Base-by-base conservation (phyloP, 208 protist species). In the Endotrypanum monterogeii region DNA sequence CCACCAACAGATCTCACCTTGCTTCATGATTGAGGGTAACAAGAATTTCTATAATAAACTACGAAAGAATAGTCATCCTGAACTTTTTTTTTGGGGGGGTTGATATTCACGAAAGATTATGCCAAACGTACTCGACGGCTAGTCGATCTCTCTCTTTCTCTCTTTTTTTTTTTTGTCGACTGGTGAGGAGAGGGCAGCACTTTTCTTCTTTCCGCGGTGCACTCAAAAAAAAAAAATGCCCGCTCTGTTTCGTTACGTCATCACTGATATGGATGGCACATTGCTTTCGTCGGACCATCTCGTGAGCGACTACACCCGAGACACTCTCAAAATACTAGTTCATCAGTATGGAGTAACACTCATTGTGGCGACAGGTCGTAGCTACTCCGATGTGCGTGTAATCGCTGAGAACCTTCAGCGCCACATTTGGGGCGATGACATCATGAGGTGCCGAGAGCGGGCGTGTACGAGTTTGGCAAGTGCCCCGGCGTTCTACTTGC, bases 241-340 rank as follows among this genome's bases (percentile, higher is more conserved):
- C 0, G 18, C 63, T 14, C 67, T 58, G 12, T 85, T 88, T 70
- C 62, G 73, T 44, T 83, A 83, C 18, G 80, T 92, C 14, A 73
- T 83, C 52, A 79, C 85, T 46, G 88, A 92, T 54, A 84, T 92
- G 76, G 88, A 92, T 71, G 85, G 88, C 39, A 92, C 88, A 50
- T 56, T 89, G 44, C 69, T 92, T 28, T 80, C 73, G 20, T 80
- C 83, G 3, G 54, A 82, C 35, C 86, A 92, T 50, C 16, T 67
- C 25, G 55, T 89, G 16, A 85, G 75, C 32, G 60, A 74, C 50
- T 85, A 79, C 70, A 88, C 88, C 7, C 79, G 78, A 46, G 73
- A 87, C 28, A 87, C 83, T 2, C 81, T 93, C 23, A 81, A 82
- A 30, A 67, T 16, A 5, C 84, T 93, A 11, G 74, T 79, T 8